Percentiles rank a stretch among this genome's conserved stretches.
Conservation (phyloP, 306 rosid genomes). For the Cicer bijugum region DNA sequence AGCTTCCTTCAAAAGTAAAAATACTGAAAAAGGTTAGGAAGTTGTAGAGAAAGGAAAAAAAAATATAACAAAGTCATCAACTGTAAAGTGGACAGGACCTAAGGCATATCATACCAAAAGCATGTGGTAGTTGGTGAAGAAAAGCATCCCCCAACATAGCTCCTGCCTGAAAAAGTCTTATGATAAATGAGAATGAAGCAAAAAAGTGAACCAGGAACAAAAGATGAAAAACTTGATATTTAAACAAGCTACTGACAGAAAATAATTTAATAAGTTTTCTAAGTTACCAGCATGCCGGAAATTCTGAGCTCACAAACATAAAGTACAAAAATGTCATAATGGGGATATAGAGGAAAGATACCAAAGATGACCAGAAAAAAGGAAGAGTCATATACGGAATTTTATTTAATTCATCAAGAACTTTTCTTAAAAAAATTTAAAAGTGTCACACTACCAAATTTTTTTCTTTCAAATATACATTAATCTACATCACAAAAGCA, state of each 20-base stretch:
- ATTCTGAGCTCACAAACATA: slow-evolving; percentile 6
- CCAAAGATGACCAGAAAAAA: slow-evolving; percentile 11
- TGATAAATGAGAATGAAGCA: slow-evolving; percentile 35
- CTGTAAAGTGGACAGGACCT: slow-evolving; percentile 27
- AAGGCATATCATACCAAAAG: slow-evolving; percentile 73
- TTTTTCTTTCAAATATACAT: background rate
- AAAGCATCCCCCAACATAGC: slow-evolving; percentile 99
- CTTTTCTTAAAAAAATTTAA: background rate
- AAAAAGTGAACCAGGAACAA: slow-evolving; percentile 34
- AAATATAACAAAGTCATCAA: slow-evolving; percentile 18
- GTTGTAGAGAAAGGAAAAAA: background rate
- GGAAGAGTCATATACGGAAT: background rate
- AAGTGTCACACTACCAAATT: slow-evolving; percentile 8
- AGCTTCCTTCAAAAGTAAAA: slow-evolving; percentile 27
- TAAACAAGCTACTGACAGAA: slow-evolving; percentile 23
- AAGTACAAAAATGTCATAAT: slow-evolving; percentile 5
- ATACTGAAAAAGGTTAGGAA: background rate
- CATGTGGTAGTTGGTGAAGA: slow-evolving; percentile 98
- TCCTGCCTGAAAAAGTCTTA: slow-evolving; percentile 74
- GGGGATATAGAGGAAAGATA: background rate
- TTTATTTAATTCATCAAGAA: background rate
- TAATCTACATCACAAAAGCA: slow-evolving; percentile 5
- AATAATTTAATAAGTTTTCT: slow-evolving; percentile 20
- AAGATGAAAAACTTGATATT: slow-evolving; percentile 1
- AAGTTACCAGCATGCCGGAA: slow-evolving; percentile 38